Evolutionary conservation across 148 eudicot genomes (phyloP).

Genomic region (Chenopodium formosanum): DNA sequence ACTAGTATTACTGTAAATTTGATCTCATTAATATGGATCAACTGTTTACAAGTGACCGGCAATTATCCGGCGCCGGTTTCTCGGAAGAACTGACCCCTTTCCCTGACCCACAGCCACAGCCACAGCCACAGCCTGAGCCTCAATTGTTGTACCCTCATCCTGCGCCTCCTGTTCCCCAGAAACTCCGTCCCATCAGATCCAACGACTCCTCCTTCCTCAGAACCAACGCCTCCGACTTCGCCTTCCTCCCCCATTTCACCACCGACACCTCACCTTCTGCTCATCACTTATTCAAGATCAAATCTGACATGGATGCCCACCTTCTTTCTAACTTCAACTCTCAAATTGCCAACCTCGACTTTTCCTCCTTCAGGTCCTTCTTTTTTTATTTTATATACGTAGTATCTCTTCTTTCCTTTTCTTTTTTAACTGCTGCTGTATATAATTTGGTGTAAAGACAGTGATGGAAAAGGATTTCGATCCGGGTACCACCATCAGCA

Average conservation of each 20-base stretch:
- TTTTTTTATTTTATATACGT: neutral
- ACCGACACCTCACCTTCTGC: neutral
- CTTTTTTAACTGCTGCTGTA: neutral
- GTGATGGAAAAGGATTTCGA: no score
- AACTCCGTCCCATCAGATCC: conserved; percentile 52
- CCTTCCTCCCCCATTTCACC: conserved; percentile 18
- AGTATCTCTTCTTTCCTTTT: neutral
- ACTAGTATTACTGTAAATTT: neutral
- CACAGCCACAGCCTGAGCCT: conserved; percentile 4
- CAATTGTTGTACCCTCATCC: neutral
- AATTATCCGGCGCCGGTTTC: neutral
- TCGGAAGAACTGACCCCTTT: conserved; percentile 1
- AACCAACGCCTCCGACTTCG: conserved; percentile 20
- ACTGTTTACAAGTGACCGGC: neutral
- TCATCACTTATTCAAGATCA: neutral
- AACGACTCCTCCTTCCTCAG: neutral
- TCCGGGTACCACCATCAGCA: neutral
- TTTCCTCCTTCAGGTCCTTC: conserved; percentile 11
- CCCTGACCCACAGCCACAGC: neutral
- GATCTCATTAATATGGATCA: conserved; percentile 9
- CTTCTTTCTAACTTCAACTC: conserved; percentile 24
- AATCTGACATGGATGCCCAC: conserved; percentile 26
- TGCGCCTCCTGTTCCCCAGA: conserved; percentile 34
- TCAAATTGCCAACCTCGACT: conserved; percentile 19
- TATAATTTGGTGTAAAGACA: no score